Evolutionary conservation across 2,329 filamentous ascomycete species (phyloP).

Genomic region (Aureobasidium mangrovei): DNA sequence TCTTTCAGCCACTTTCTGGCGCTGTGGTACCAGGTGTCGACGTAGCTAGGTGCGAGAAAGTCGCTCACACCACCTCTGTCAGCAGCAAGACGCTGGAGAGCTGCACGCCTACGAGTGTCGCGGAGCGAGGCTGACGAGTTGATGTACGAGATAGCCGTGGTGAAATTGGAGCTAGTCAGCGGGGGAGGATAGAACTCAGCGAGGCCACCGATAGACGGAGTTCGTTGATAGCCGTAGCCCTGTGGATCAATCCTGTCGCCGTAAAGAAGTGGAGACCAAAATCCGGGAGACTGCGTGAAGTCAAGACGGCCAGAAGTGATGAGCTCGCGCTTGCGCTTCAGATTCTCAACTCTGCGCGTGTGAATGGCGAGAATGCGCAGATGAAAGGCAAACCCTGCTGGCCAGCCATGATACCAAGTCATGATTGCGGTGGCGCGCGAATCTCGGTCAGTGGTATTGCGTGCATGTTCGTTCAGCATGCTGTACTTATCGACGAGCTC

Average conservation of each 20-base stretch:
- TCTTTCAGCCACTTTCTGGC: not conserved
- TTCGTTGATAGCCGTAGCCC: constrained; percentile 1
- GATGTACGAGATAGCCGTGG: not conserved
- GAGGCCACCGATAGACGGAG: not conserved
- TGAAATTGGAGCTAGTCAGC: not conserved
- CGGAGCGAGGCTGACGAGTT: not conserved
- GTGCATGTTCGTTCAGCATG: not conserved
- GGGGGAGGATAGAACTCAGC: not conserved
- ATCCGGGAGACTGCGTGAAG: not conserved
- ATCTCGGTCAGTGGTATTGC: not conserved
- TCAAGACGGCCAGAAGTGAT: not conserved
- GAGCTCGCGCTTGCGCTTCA: not conserved
- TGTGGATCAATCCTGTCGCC: not conserved
- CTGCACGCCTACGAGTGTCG: not conserved
- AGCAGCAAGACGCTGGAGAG: not conserved
- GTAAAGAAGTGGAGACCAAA: not conserved
- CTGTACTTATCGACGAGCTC: constrained; percentile 1
- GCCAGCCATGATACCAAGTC: not conserved
- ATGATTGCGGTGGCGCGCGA: not conserved
- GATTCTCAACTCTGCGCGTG: not conserved
- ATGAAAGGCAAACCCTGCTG: not conserved
- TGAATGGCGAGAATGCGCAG: not conserved
- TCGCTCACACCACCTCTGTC: not conserved
- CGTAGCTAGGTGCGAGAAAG: not conserved
- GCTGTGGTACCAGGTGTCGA: not conserved